These are phyloP conservation scores for Alternaria brassicae DNA, from an alignment of 2,329 filamentous ascomycete genomes.

Conservation along the genomic window DNA sequence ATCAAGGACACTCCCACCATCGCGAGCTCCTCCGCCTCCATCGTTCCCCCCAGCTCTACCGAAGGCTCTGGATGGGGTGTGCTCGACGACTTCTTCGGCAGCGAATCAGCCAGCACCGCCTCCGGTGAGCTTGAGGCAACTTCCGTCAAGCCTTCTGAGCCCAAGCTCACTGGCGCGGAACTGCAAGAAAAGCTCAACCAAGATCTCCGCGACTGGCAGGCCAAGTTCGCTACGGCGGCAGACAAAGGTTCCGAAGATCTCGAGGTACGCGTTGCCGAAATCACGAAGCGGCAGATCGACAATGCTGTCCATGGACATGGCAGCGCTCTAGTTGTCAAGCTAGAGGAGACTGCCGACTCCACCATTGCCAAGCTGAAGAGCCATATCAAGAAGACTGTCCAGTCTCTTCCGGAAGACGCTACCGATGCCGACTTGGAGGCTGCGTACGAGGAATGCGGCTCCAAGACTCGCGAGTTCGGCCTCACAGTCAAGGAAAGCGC, in stretches of 20 bases:
- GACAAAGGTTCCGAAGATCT: slow-evolving; percentile 81
- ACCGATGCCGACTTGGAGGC: slow-evolving; percentile 60
- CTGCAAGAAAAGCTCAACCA: slow-evolving; percentile 70
- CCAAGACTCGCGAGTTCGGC: slow-evolving; percentile 71
- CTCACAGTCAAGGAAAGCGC: slow-evolving; percentile 77
- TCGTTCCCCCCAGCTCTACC: slow-evolving; percentile 29
- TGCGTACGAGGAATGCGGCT: slow-evolving; percentile 60
- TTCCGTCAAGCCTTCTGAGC: slow-evolving; percentile 24
- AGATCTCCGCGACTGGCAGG: slow-evolving; percentile 85
- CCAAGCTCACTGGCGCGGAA: slow-evolving; percentile 47
- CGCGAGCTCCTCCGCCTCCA: slow-evolving; percentile 30
- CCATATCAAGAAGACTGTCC: slow-evolving; percentile 66
- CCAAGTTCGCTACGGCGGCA: slow-evolving; percentile 83
- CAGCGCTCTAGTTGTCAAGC: slow-evolving; percentile 68
- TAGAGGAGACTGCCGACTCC: slow-evolving; percentile 71
- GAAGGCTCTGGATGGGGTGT: slow-evolving; percentile 40
- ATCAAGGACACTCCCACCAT: slow-evolving; percentile 29
- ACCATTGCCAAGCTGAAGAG: slow-evolving; percentile 71
- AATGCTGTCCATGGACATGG: slow-evolving; percentile 72
- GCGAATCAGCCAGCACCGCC: slow-evolving; percentile 31
- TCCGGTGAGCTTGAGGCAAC: slow-evolving; percentile 27
- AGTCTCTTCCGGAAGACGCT: slow-evolving; percentile 65
- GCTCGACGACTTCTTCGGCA: slow-evolving; percentile 41
- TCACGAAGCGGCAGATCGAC: slow-evolving; percentile 74
- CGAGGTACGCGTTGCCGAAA: slow-evolving; percentile 68